Evolutionary conservation across 2,329 filamentous ascomycete genomes (phyloP).

Genomic region (Fusarium citri): DNA sequence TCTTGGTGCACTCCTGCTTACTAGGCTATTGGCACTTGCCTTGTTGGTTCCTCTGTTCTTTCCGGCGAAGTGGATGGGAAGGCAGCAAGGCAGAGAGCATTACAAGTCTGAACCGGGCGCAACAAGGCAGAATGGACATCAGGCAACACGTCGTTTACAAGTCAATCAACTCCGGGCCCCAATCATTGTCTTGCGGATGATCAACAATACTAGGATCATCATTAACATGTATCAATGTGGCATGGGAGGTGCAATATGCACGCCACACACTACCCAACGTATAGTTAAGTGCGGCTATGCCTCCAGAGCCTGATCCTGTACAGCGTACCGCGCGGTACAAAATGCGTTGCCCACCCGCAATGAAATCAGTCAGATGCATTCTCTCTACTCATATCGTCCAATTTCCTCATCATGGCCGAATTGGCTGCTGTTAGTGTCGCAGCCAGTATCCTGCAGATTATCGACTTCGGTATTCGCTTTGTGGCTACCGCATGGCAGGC

Average conservation of each 20-base stretch:
- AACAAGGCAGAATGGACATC: background rate
- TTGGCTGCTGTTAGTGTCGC: slow-evolving; percentile 6
- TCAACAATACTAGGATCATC: fast-evolving
- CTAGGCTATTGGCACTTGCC: background rate
- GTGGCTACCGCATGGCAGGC: background rate
- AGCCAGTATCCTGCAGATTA: slow-evolving; percentile 8
- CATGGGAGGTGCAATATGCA: background rate
- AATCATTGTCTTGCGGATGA: background rate
- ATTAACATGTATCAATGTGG: background rate
- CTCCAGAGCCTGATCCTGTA: background rate
- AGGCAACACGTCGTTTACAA: background rate
- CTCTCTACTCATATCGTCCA: fast-evolving
- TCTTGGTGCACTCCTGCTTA: too few species aligned
- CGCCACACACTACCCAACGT: background rate
- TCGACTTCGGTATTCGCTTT: slow-evolving; percentile 24
- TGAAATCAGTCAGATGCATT: fast-evolving
- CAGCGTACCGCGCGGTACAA: background rate
- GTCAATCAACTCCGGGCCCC: background rate
- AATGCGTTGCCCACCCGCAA: background rate
- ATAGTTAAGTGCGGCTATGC: background rate
- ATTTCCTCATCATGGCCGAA: background rate
- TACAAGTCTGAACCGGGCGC: background rate
- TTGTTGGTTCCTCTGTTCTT: background rate
- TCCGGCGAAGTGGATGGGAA: background rate
- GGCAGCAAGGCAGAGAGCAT: background rate